Base-by-base conservation (phyloP, 208 protist species). In the Pavlovales sp. region DNA sequence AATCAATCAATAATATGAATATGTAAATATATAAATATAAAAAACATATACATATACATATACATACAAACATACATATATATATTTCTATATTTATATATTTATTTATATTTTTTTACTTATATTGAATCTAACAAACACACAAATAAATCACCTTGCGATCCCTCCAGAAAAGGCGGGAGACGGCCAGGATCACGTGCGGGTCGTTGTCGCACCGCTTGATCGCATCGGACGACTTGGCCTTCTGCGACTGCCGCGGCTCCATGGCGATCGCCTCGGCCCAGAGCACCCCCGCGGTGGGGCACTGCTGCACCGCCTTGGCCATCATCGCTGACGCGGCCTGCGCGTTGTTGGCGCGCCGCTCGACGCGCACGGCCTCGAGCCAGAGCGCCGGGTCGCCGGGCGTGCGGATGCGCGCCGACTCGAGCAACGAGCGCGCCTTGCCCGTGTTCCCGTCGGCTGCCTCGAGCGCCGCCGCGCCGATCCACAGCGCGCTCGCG, bases 81-180 rank as follows among this genome's bases (percentile, higher is more conserved):
- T 76, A 76, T 76, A 76, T 76, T 32, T 76, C 30, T 76, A 76
- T 76, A 76, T 76, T 32, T 76, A 76, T 76, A 76, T 76, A 76
- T 76, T 32, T 76, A 76, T 76, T 32, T 76, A 76, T 76, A 76
- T 76, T 32, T 76, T 32, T 76, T 32, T 76, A 76, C 32, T 32
- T 32, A 32, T 32, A 30, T 32, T 30, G 67, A 76, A 76, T 76
- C 30, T 76, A 76, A n/a, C n/a, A n/a, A n/a, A n/a, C n/a, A n/a
- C n/a, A n/a, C n/a, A n/a, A n/a, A n/a, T n/a, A n/a, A n/a, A n/a
- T n/a, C 57, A 96, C 32, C 81, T 95, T 96, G 42, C 96, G 80
- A 32, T 97, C 95, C 0, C 66, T 5, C 94, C 95, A 96, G 86
- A 97, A 97, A 28, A 96, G 66, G 34, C 90, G 91, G 40, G 95